Percentiles rank a stretch among this genome's conserved stretches.
Conservation (phyloP, 768 basidiomycete genomes). For the Amanita thiersii region DNA sequence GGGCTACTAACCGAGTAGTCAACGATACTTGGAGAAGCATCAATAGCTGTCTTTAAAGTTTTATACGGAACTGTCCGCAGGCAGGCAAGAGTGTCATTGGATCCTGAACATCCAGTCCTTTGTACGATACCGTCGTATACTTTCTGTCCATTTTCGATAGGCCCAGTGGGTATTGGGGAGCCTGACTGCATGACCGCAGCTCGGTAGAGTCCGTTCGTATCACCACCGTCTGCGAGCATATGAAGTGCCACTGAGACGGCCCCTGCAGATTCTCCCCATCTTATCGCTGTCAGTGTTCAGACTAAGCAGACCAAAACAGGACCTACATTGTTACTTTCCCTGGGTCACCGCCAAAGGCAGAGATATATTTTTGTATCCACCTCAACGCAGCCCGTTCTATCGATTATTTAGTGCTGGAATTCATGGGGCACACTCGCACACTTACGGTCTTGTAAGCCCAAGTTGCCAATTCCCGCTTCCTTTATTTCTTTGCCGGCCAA, state of each 20-base stretch:
- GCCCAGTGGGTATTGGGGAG: constrained; percentile 34
- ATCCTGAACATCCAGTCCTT: constrained; percentile 19
- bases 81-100: constrained; percentile 20
- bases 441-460: constrained; percentile 60
- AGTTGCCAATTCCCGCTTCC: constrained; percentile 45
- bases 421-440: constrained; percentile 1
- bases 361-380: constrained; percentile 64
- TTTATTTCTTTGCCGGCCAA: constrained; percentile 43
- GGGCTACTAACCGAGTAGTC: constrained; percentile 23
- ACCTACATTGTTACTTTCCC: constrained; percentile 49
- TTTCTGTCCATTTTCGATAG: constrained; percentile 32
- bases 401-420: background rate
- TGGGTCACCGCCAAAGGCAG: constrained; percentile 58
- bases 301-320: no score
- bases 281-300: constrained; percentile 7
- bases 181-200: constrained; percentile 46
- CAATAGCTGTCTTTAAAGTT: constrained; percentile 20
- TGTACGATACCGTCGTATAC: constrained; percentile 36
- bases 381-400: constrained; percentile 48
- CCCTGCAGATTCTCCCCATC: constrained; percentile 39
- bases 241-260: constrained; percentile 46
- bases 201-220: constrained; percentile 34
- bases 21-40: constrained; percentile 22
- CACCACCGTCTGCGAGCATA: constrained; percentile 37
- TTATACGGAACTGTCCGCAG: constrained; percentile 28